These are phyloP conservation scores for Lunularia cruciata DNA, from an alignment of 225 moss, liverwort and hornwort genomes.

Conservation along the genomic window DNA sequence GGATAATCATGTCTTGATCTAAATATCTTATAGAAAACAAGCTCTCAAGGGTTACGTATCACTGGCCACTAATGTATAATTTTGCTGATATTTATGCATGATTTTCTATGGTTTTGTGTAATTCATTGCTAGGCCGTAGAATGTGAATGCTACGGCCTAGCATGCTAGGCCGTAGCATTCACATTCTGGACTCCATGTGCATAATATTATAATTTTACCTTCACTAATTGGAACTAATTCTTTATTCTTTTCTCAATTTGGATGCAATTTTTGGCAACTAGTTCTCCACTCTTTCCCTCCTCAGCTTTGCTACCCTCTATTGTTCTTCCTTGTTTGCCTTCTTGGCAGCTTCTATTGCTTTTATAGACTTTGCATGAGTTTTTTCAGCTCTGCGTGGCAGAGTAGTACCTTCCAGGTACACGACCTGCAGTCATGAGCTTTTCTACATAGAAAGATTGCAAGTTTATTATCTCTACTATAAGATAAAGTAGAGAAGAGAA, in stretches of 20 bases:
- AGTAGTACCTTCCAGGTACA: slow-evolving; percentile 55
- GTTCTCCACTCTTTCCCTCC: slow-evolving; percentile 64
- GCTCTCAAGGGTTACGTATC: no score
- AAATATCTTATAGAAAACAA: no score
- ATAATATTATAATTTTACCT: slow-evolving; percentile 2
- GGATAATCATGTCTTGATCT: no score
- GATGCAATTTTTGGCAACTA: slow-evolving; percentile 75
- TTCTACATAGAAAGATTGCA: slow-evolving; percentile 37
- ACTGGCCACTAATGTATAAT: no score
- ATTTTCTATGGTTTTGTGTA: no score
- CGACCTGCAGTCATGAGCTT: slow-evolving; percentile 53
- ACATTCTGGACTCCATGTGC: neutral
- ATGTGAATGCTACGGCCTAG: no score
- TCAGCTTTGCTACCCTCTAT: slow-evolving; percentile 56
- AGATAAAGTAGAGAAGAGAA: no score
- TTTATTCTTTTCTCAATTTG: slow-evolving; percentile 28
- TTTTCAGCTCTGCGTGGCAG: slow-evolving; percentile 54
- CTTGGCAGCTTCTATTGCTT: slow-evolving; percentile 43
- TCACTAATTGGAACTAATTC: neutral
- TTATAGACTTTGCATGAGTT: slow-evolving; percentile 39
- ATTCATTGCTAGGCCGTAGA: no score
- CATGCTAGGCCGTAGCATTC: no score
- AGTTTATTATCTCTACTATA: no score
- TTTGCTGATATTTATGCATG: no score
- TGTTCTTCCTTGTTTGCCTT: slow-evolving; percentile 51